These are phyloP conservation scores for Tothia fuscella DNA, from an alignment of 2,329 filamentous ascomycete species.

Conservation along the genomic window DNA sequence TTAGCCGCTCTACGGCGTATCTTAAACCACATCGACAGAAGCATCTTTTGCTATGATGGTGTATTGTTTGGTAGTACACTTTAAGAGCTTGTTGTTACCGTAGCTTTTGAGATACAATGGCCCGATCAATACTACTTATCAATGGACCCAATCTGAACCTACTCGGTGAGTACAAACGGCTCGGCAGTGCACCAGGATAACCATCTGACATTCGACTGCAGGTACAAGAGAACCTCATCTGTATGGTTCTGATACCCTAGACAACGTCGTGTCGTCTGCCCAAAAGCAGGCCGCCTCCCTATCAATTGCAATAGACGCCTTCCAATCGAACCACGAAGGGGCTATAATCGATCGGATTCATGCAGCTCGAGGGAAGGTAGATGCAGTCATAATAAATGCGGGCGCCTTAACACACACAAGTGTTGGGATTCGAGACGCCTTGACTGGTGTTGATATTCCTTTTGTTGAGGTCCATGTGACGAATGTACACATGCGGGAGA, in stretches of 20 bases:
- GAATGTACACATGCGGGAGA: conserved; percentile 62
- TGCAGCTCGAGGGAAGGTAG: conserved; percentile 44
- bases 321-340: conserved; percentile 72
- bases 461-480: conserved; percentile 70
- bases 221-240: conserved; percentile 62
- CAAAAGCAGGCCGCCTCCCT: conserved; percentile 38
- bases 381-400: conserved; percentile 64
- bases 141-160: conserved; percentile 80
- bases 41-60: too few relatives aligned
- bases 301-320: conserved; percentile 41
- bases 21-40: too few relatives aligned
- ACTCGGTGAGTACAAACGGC: conserved; percentile 34
- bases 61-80: too few relatives aligned
- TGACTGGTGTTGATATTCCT: conserved; percentile 55
- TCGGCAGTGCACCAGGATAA: too few relatives aligned
- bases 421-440: conserved; percentile 62
- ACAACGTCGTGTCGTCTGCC: conserved; percentile 44
- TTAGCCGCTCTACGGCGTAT: too few relatives aligned
- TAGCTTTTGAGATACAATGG: too few relatives aligned
- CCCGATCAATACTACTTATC: conserved; percentile 52
- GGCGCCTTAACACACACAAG: conserved; percentile 66
- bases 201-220: not conserved
- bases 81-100: too few relatives aligned
- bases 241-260: conserved; percentile 59
- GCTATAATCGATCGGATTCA: conserved; percentile 64